Base-by-base conservation (phyloP, 2,329 filamentous ascomycete genomes). In the Aspergillus niger region DNA sequence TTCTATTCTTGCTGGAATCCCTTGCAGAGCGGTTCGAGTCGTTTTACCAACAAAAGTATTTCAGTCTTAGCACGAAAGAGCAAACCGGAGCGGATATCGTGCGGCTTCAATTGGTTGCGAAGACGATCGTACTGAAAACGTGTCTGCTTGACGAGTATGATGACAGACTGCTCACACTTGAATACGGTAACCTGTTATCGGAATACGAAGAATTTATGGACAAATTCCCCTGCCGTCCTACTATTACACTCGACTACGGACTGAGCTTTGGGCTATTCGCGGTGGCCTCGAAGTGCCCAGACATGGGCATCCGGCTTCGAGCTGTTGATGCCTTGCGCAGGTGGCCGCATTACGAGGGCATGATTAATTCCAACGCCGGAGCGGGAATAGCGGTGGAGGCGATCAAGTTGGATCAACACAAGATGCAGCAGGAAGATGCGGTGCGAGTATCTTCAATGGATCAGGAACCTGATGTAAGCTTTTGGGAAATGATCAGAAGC, bases 291-390 rank as follows among this genome's bases (percentile, higher is more conserved):
- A 17, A 51, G 13, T 65, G 63, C 24, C 61, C 63, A 4, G 50
- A 67, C 10, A 49, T 61, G 36, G 41, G 41, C 3, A 22, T 64
- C 48, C 63, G 63, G 1, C 41, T 60, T 13, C 60, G 51, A 10
- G 65, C 63, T 20, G 62, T 67, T 22, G n/a, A 62, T 6, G 51
- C 51, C 8, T 57, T 64, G 32, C 48, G 55, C 8, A 36, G 26
- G 3, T 67, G 62, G 61, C 61, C 65, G 2, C 65, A 65, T 32
- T 63, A 56, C 17, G 61, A 65, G 30, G 63, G 61, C 13, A 58
- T 65, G 24, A 30, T 64, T n/a, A 67, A 65, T 52, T 64, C 65
- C 5, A 63, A 62, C 17, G 36, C 62, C 4, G 28, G 54, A 3
- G 57, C 49, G 1, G 59, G 57, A 3, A 36, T 64, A 6, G 62